Conservation (phyloP, 306 rosid genomes). For the Canavalia ensiformis region DNA sequence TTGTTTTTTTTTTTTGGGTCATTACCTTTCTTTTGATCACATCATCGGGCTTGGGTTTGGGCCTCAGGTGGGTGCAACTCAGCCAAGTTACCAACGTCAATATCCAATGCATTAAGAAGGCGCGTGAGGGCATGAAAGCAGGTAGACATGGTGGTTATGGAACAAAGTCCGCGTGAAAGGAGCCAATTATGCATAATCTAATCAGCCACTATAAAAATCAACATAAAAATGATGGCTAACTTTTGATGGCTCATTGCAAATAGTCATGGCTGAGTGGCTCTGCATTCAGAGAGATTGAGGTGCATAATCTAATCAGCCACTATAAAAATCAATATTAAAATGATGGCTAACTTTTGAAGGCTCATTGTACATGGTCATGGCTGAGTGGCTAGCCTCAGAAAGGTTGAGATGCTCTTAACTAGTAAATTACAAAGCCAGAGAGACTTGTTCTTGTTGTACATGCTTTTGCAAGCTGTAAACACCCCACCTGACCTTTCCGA, state of each 20-base stretch:
- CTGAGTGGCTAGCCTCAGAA: constrained; percentile 4
- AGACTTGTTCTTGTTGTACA: not conserved
- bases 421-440: not conserved
- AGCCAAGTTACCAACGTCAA: too few species aligned
- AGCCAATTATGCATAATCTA: constrained; percentile 16
- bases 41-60: not conserved
- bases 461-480: constrained; percentile 57
- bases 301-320: too few species aligned
- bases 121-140: constrained; percentile 6
- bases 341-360: not conserved
- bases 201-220: not conserved
- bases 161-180: constrained; percentile 48
- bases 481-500: constrained; percentile 24
- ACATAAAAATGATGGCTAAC: constrained; percentile 32
- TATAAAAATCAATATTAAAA: not conserved
- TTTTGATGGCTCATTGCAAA: not conserved
- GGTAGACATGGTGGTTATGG: not conserved
- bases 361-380: not conserved
- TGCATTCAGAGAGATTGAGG: too few species aligned
- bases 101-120: not conserved
- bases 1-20: not conserved
- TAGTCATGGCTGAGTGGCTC: too few species aligned
- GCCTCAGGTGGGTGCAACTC: too few species aligned
- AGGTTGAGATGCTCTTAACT: constrained; percentile 23
- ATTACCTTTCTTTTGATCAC: too few species aligned